phyloP scores from a whole-genome alignment of 2,329 filamentous ascomycete genomes.

The Fusarium succisae region DNA sequence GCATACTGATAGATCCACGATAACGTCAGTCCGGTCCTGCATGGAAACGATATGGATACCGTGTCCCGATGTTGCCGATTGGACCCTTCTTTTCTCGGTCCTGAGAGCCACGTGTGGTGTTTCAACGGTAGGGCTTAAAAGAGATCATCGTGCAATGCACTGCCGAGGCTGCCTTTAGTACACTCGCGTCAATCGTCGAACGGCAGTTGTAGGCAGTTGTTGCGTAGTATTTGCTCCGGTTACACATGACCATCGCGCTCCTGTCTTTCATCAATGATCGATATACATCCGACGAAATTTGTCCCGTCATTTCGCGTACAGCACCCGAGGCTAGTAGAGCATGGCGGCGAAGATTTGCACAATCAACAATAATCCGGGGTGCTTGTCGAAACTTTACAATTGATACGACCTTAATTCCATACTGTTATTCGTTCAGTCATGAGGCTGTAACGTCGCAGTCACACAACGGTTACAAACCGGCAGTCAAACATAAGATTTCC shows the following conservation, averaged over 20 bases:
- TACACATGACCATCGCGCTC: neutral
- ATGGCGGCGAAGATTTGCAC: neutral
- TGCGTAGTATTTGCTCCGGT: neutral
- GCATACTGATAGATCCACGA: neutral
- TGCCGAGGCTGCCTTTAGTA: neutral
- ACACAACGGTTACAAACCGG: slow-evolving; percentile 3
- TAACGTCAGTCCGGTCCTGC: neutral
- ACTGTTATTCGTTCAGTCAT: neutral
- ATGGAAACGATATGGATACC: neutral
- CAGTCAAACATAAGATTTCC: slow-evolving; percentile 13
- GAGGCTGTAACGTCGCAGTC: neutral
- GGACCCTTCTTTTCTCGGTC: neutral
- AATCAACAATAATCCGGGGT: neutral
- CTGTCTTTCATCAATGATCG: neutral
- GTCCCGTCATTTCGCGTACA: neutral
- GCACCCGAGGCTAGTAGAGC: neutral
- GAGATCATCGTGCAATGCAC: neutral
- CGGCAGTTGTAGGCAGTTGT: slow-evolving; percentile 3
- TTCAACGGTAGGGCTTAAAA: slow-evolving; percentile 15
- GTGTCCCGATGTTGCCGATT: slow-evolving; percentile 10
- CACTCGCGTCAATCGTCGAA: neutral
- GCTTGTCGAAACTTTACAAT: neutral
- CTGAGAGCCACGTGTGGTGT: slow-evolving; percentile 1
- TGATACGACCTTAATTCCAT: neutral
- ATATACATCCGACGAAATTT: neutral